Evolutionary conservation across 805 yeast genomes (phyloP).

Genomic region (Kodamaea lidongshanica): DNA sequence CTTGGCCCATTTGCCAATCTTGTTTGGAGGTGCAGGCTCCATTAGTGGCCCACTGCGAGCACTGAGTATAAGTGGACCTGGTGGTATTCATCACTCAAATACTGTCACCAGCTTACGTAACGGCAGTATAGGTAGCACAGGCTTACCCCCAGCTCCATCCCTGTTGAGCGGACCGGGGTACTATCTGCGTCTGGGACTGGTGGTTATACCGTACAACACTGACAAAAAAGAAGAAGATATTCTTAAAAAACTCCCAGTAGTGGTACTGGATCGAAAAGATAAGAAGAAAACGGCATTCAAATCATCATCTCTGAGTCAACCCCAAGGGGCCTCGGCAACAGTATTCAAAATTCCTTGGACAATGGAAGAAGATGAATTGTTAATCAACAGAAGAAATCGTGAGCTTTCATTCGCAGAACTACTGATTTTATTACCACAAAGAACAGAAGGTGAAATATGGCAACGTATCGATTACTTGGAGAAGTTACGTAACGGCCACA

Average conservation of each 20-base stretch:
- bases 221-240: constrained; percentile 23
- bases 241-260: constrained; percentile 11
- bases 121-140: constrained; percentile 31
- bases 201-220: constrained; percentile 30
- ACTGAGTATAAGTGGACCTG: constrained; percentile 32
- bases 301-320: constrained; percentile 3
- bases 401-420: constrained; percentile 69
- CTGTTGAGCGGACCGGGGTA: constrained; percentile 19
- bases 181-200: constrained; percentile 33
- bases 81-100: constrained; percentile 28
- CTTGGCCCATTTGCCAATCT: constrained; percentile 38
- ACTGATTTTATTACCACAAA: constrained; percentile 62
- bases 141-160: no score
- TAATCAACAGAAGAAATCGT: constrained; percentile 46
- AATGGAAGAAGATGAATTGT: constrained; percentile 67
- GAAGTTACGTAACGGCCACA: constrained; percentile 29
- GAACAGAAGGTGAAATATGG: constrained; percentile 71
- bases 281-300: constrained; percentile 1
- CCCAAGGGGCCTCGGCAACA: constrained; percentile 12
- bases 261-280: constrained; percentile 1
- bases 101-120: constrained; percentile 36
- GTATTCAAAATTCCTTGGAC: constrained; percentile 41
- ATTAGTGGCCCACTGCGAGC: constrained; percentile 37
- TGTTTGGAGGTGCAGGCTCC: constrained; percentile 37
- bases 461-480: constrained; percentile 48